Base-by-base conservation (phyloP, 2,329 filamentous ascomycete genomes). In the Trichoderma koningiopsis region DNA sequence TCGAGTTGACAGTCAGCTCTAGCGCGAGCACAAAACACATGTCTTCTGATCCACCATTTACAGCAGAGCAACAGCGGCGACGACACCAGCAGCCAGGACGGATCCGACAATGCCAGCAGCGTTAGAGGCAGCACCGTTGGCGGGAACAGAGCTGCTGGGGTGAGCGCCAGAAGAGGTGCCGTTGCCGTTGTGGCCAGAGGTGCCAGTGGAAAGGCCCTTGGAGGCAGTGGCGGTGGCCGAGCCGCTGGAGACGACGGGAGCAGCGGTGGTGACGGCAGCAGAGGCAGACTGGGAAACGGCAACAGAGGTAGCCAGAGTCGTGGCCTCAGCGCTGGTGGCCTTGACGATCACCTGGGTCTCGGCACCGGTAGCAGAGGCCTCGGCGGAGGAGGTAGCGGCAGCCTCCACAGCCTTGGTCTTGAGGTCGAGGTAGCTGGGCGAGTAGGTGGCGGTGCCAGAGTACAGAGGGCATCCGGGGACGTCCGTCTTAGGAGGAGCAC, bases 401-500 rank as follows among this genome's bases (percentile, higher is more conserved):
- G 47, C 55, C 27, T 35, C 70, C 29, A 61, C 63, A 4, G 60
- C 40, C 16, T 72, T 70, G 27, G 77, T 79, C 74, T 75, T 73
- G 53, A 74, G 72, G 60, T 81, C 73, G 59, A 88, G 77, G 77
- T 81, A 89, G 56, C 76, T 80, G 10, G 86, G 85, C 68, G 81
- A 81, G 77, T 87, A 86, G 14, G 83, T 85, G 19, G 80, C 85
- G 31, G 86, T 88, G 71, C 88, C 88, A 2, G 76, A 74, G 81
- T 90, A 90, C 4, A 68, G 74, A 2, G 78, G 75, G 75, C 89
- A 92, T 2, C 89, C 89, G 0, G 89, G 89, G 27, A 88, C 85
- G 31, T 83, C 85, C 19, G 85, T 87, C 81, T 88, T 91, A 70
- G 88, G 86, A 3, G 89, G 87, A 10, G 88, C 89, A 57, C 86